phyloP scores from a whole-genome alignment of 768 basidiomycete species.

The Leccinum fibrillosum region DNA sequence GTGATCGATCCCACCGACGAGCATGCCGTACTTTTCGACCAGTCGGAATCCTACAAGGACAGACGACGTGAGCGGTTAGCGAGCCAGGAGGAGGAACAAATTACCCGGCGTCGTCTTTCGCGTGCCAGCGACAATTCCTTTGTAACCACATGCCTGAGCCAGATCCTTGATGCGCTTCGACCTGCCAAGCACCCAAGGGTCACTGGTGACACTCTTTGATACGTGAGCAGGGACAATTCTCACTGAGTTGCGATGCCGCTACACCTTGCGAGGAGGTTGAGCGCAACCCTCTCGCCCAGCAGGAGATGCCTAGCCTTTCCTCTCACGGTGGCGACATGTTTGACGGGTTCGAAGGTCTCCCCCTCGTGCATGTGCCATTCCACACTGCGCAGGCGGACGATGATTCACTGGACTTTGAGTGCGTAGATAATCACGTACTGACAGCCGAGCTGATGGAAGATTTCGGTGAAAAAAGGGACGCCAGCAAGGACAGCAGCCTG shows the following conservation, averaged over 20 bases:
- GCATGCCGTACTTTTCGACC: slow-evolving; percentile 98
- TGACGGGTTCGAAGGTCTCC: slow-evolving; percentile 72
- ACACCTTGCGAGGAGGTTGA: slow-evolving; percentile 92
- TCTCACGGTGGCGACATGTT: slow-evolving; percentile 85
- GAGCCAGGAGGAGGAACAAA: background rate
- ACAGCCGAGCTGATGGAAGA: slow-evolving; percentile 88
- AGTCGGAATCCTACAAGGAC: slow-evolving; percentile 72
- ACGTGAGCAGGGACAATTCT: slow-evolving; percentile 21
- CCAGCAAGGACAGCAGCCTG: slow-evolving; percentile 82
- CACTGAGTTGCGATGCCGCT: slow-evolving; percentile 96
- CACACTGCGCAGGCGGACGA: slow-evolving; percentile 51
- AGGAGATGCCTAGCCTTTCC: slow-evolving; percentile 88
- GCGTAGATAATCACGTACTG: slow-evolving; percentile 52
- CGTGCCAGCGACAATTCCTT: slow-evolving; percentile 90
- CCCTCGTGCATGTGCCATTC: slow-evolving; percentile 94
- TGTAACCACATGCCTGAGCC: slow-evolving; percentile 74
- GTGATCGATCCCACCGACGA: slow-evolving; percentile 93
- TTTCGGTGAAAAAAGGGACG: slow-evolving; percentile 91
- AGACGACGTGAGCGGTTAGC: slow-evolving; percentile 7
- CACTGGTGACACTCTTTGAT: background rate
- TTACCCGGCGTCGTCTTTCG: slow-evolving; percentile 93
- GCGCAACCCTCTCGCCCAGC: slow-evolving; percentile 87
- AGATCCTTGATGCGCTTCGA: slow-evolving; percentile 80
- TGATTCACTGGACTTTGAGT: background rate
- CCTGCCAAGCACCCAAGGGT: slow-evolving; percentile 39